Evolutionary conservation across 495 filamentous ascomycete species (phyloP).

Genomic region (Neurospora sp.): DNA sequence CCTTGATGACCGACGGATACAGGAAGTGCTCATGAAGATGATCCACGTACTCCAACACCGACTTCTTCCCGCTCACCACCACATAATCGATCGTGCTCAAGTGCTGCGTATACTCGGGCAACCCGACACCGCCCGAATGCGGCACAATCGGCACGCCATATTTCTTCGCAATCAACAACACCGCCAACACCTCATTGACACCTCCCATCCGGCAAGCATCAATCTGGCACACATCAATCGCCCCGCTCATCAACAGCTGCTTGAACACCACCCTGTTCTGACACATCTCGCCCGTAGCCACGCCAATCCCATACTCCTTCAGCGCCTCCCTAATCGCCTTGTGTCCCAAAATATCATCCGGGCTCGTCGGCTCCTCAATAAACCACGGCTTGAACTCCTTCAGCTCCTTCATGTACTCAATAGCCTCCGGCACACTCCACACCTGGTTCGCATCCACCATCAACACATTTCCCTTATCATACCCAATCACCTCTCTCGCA

Average conservation of each 20-base stretch:
- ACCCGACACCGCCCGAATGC: conserved; percentile 79
- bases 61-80: conserved; percentile 69
- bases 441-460: conserved; percentile 97
- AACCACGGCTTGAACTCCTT: conserved; percentile 89
- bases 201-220: conserved; percentile 89
- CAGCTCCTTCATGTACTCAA: conserved; percentile 75
- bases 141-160: conserved; percentile 76
- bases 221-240: conserved; percentile 82
- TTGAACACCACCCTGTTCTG: conserved; percentile 94
- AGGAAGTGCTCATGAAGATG: conserved; percentile 91
- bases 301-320: conserved; percentile 62
- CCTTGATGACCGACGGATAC: conserved; percentile 66
- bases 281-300: conserved; percentile 94
- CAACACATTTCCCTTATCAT: conserved; percentile 74
- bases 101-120: conserved; percentile 93
- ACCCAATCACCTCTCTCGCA: conserved; percentile 75
- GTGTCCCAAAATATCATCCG: conserved; percentile 87
- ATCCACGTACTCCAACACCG: conserved; percentile 84
- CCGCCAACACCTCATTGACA: conserved; percentile 85
- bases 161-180: conserved; percentile 86
- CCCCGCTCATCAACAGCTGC: conserved; percentile 68
- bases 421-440: conserved; percentile 82
- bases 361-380: conserved; percentile 93
- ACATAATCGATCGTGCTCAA: conserved; percentile 92
- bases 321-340: conserved; percentile 74